phyloP scores from a whole-genome alignment of 768 basidiomycete species.

The Trametes punicea region DNA sequence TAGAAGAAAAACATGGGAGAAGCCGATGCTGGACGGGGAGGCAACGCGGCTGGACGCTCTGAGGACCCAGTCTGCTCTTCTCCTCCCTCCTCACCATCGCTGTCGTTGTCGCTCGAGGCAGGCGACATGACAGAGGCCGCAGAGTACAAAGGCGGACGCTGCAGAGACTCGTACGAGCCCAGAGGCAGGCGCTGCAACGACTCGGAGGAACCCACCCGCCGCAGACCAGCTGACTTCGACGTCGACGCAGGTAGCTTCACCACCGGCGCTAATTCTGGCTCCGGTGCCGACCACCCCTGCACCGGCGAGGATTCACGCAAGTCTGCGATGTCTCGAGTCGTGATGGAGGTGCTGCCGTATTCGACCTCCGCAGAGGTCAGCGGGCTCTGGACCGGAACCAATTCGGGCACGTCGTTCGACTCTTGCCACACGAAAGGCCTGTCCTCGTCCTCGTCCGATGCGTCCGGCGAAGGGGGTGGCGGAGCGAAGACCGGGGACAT shows the following conservation, averaged over 20 bases:
- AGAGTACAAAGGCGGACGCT: not conserved
- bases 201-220: too few relatives aligned
- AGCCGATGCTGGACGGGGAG: conserved; percentile 2
- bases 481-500: not conserved
- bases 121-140: not conserved
- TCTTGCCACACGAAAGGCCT: not conserved
- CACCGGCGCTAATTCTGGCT: not conserved
- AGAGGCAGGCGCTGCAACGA: not conserved
- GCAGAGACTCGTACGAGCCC: not conserved
- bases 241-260: not conserved
- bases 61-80: not conserved
- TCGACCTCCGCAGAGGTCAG: not conserved
- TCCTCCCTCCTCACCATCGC: not conserved
- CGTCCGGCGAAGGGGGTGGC: not conserved
- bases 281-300: not conserved
- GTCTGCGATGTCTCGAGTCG: not conserved
- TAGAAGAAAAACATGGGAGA: conserved; percentile 3
- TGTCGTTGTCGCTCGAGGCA: not conserved
- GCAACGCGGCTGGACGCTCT: not conserved
- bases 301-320: not conserved
- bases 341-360: too few relatives aligned
- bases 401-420: not conserved
- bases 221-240: too few relatives aligned
- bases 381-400: not conserved
- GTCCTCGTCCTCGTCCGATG: not conserved